Percentiles rank a stretch among this genome's conserved stretches.
Evolutionary conservation across 2,329 filamentous ascomycete species (phyloP).

Genomic region (Cytospora chrysosperma): DNA sequence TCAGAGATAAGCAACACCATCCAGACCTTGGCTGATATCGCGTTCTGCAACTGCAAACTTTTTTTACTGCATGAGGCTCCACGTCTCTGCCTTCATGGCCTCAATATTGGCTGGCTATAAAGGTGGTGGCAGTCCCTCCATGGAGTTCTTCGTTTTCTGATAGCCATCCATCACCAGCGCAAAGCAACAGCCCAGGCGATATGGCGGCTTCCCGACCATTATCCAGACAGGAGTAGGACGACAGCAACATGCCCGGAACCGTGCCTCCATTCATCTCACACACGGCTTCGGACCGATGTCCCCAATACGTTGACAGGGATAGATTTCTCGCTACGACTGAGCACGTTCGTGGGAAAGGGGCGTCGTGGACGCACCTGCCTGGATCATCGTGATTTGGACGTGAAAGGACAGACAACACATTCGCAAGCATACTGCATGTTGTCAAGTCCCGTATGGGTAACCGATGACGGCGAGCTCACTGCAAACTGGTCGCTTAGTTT

Average conservation of each 20-base stretch:
- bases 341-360: not conserved
- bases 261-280: not conserved
- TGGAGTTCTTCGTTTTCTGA: not conserved
- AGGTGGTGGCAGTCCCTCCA: not conserved
- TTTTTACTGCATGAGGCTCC: constrained; percentile 5
- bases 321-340: not conserved
- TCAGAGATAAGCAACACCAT: constrained; percentile 12
- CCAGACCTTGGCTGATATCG: not conserved
- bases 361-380: not conserved
- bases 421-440: not conserved
- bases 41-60: constrained; percentile 8
- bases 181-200: not conserved
- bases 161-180: not conserved
- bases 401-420: not conserved
- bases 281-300: not conserved
- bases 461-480: not conserved
- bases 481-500: not conserved
- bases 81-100: not conserved
- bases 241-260: not conserved
- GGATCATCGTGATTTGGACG: not conserved
- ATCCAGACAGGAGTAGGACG: not conserved
- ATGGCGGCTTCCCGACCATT: not conserved
- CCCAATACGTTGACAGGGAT: not conserved
- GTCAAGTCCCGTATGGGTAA: not conserved
- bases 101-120: constrained; percentile 5